A percentile compares a stretch with the other conserved stretches of the same genome.
These are phyloP conservation scores for Triangularia verruculosa DNA, from an alignment of 2,329 filamentous ascomycete species.

Conservation along the genomic window DNA sequence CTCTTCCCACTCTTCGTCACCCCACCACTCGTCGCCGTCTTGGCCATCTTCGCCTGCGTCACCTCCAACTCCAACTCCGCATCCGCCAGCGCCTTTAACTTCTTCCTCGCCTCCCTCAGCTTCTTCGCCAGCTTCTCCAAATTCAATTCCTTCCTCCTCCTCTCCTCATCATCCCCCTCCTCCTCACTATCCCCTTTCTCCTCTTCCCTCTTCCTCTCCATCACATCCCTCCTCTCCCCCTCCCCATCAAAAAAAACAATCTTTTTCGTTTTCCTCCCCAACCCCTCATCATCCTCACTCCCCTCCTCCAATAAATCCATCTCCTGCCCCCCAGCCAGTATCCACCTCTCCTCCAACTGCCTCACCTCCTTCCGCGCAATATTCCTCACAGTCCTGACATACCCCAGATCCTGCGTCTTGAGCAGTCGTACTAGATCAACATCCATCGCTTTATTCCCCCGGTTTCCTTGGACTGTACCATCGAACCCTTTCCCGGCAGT, in stretches of 20 bases:
- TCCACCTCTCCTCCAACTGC: constrained; percentile 51
- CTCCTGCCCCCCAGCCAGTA: constrained; percentile 41
- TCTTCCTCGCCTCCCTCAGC: constrained; percentile 50
- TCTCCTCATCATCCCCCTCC: constrained; percentile 29
- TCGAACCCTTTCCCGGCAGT: constrained; percentile 47
- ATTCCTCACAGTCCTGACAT: constrained; percentile 61
- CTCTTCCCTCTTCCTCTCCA: constrained; percentile 32
- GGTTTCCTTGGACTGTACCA: constrained; percentile 56
- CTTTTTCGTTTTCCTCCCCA: constrained; percentile 38
- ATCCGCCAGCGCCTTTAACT: constrained; percentile 52
- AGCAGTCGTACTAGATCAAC: constrained; percentile 59
- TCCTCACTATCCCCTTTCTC: constrained; percentile 36
- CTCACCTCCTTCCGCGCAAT: constrained; percentile 57
- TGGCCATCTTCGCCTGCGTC: constrained; percentile 62
- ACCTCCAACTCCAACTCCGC: constrained; percentile 57
- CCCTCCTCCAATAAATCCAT: constrained; percentile 31
- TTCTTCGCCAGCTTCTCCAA: constrained; percentile 47
- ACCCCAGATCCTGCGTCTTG: constrained; percentile 67
- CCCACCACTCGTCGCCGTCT: constrained; percentile 59
- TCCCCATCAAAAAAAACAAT: constrained; percentile 49
- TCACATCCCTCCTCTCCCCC: constrained; percentile 35
- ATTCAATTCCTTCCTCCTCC: constrained; percentile 38
- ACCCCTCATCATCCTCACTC: constrained; percentile 33
- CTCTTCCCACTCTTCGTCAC: constrained; percentile 59
- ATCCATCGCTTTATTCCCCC: constrained; percentile 54